These are phyloP conservation scores for Candida pini DNA, from an alignment of 805 yeast species.

Conservation along the genomic window DNA sequence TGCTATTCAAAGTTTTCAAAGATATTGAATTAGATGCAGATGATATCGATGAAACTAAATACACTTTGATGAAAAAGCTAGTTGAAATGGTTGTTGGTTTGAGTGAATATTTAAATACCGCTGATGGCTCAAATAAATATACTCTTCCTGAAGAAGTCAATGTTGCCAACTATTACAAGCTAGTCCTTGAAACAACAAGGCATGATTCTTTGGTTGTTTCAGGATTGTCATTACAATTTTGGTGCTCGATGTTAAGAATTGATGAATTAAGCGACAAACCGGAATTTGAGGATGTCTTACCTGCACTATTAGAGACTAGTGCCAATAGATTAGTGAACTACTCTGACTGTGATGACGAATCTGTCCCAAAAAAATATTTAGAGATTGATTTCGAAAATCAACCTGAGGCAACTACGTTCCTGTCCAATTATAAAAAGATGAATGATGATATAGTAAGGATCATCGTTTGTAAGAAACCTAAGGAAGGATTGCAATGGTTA, in stretches of 20 bases:
- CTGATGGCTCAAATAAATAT: slow-evolving; percentile 16
- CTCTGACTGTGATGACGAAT: slow-evolving; percentile 59
- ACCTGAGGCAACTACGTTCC: slow-evolving; percentile 71
- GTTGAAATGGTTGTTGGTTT: slow-evolving; percentile 90
- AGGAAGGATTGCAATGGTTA: slow-evolving; percentile 77
- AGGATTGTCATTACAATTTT: slow-evolving; percentile 85
- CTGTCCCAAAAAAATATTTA: slow-evolving; percentile 57
- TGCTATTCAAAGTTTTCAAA: slow-evolving; percentile 59
- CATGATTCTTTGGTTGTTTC: slow-evolving; percentile 86
- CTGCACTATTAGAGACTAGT: slow-evolving; percentile 67
- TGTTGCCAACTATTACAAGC: slow-evolving; percentile 58
- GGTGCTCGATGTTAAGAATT: slow-evolving; percentile 85
- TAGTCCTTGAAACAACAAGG: slow-evolving; percentile 74
- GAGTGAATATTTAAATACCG: slow-evolving; percentile 59
- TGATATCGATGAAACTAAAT: slow-evolving; percentile 64
- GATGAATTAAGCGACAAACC: slow-evolving; percentile 63
- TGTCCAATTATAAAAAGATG: slow-evolving; percentile 73
- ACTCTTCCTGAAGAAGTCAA: slow-evolving; percentile 51
- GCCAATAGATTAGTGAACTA: slow-evolving; percentile 76
- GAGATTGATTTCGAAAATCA: slow-evolving; percentile 86
- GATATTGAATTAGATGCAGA: slow-evolving; percentile 58
- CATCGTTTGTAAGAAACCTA: slow-evolving; percentile 79
- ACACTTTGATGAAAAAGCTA: slow-evolving; percentile 79
- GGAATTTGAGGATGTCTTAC: slow-evolving; percentile 50
- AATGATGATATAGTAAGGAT: slow-evolving; percentile 89